A percentile compares a stretch with the other conserved stretches of the same genome.
These are phyloP conservation scores for Pyricularia sp. DNA, from an alignment of 2,329 filamentous ascomycete species.

Conservation along the genomic window DNA sequence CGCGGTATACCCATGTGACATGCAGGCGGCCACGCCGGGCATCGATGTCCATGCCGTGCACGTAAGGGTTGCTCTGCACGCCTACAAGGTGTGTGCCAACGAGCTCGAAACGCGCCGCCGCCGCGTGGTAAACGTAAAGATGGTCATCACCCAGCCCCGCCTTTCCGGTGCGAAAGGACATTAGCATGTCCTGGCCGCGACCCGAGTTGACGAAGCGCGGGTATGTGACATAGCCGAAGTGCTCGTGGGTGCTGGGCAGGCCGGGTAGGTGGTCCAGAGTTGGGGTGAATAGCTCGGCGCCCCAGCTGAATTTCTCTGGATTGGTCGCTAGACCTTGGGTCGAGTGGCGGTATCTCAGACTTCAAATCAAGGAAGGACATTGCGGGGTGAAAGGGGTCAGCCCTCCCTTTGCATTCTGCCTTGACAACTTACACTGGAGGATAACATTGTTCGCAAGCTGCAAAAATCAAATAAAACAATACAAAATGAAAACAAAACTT, in stretches of 20 bases:
- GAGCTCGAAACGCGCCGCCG: conserved; percentile 24
- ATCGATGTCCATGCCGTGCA: conserved; percentile 34
- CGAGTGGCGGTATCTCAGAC: conserved; percentile 28
- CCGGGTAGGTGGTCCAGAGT: conserved; percentile 26
- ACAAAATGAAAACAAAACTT: conserved; percentile 4
- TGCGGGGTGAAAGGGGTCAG: neutral
- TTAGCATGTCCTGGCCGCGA: conserved; percentile 25
- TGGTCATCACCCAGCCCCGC: conserved; percentile 39
- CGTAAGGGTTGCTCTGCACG: conserved; percentile 38
- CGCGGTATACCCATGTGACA: conserved; percentile 40
- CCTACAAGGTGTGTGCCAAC: conserved; percentile 32
- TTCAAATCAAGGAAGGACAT: conserved; percentile 7
- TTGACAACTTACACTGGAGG: neutral
- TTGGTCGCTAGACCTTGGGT: conserved; percentile 19
- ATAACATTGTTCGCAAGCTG: neutral
- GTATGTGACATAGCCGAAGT: conserved; percentile 34
- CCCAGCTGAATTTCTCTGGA: conserved; percentile 22
- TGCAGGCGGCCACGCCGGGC: conserved; percentile 20
- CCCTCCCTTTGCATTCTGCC: neutral
- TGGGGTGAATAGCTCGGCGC: conserved; percentile 23
- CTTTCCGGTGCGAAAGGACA: conserved; percentile 40
- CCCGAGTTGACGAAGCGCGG: conserved; percentile 33
- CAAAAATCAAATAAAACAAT: neutral
- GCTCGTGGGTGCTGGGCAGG: conserved; percentile 15
- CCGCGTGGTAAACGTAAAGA: conserved; percentile 31